Evolutionary conservation across 140 eudicot species (phyloP).

Genomic region (Cichorium intybus): DNA sequence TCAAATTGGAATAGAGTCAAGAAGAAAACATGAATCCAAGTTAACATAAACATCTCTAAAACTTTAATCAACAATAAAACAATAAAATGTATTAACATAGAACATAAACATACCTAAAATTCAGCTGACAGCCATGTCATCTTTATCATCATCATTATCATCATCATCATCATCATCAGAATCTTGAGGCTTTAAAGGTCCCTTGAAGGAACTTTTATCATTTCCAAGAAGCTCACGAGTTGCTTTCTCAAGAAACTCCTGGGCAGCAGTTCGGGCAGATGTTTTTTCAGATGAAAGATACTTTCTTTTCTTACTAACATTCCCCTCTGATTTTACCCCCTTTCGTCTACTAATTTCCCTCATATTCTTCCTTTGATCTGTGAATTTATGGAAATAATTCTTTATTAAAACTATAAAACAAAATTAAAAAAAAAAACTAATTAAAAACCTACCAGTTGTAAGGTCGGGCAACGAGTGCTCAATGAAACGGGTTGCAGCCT

Average conservation of each 20-base stretch:
- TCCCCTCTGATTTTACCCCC: constrained; percentile 40
- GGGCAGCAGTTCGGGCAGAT: constrained; percentile 81
- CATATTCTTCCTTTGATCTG: constrained; percentile 89
- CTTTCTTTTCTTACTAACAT: constrained; percentile 72
- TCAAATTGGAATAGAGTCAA: no score
- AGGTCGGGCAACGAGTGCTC: constrained; percentile 94
- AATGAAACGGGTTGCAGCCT: constrained; percentile 88
- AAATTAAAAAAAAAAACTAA: not conserved
- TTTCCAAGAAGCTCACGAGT: constrained; percentile 91
- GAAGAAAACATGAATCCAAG: not conserved
- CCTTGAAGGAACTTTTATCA: constrained; percentile 54
- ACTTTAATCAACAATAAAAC: not conserved
- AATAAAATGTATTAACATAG: not conserved
- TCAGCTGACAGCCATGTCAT: constrained; percentile 26
- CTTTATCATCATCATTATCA: constrained; percentile 46
- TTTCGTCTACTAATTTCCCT: constrained; percentile 69
- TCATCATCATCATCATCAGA: constrained; percentile 51
- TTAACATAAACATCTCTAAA: not conserved
- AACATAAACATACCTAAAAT: constrained; percentile 41
- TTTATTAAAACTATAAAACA: constrained; percentile 2
- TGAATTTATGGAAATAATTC: constrained; percentile 17
- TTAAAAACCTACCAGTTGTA: constrained; percentile 52
- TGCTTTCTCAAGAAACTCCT: constrained; percentile 96
- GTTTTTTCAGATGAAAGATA: constrained; percentile 50
- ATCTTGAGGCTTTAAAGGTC: constrained; percentile 70